Evolutionary conservation across 139 green algal species (phyloP).

Genomic region (Deuterostichococcus epilithicus): DNA sequence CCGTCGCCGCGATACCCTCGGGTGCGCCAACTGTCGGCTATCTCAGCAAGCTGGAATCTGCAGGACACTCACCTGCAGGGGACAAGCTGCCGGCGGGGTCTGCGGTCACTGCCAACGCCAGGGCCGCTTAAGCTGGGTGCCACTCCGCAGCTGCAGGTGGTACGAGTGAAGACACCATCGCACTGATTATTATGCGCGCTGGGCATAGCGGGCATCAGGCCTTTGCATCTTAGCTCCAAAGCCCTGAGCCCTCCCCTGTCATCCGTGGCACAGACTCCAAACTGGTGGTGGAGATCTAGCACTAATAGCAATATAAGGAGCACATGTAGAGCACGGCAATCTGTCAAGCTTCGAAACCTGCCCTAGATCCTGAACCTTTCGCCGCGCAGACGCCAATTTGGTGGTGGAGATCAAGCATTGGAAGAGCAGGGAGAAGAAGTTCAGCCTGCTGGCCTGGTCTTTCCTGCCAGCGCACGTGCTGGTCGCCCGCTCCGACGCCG

Average conservation of each 20-base stretch:
- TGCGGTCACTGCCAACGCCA: neutral
- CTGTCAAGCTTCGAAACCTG: neutral
- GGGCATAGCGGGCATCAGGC: neutral
- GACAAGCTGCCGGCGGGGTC: neutral
- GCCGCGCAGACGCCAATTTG: constrained; percentile 2
- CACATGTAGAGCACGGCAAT: neutral
- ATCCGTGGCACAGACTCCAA: no score
- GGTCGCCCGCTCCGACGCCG: neutral
- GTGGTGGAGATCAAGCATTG: constrained; percentile 44
- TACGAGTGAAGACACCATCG: neutral
- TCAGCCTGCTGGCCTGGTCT: constrained; percentile 36
- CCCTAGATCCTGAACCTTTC: neutral
- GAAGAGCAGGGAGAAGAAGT: constrained; percentile 24
- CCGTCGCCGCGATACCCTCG: constrained; percentile 20
- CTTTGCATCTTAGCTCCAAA: neutral
- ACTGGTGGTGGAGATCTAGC: no score
- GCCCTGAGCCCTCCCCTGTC: neutral
- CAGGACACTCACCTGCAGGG: constrained; percentile 1
- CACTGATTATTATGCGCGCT: neutral
- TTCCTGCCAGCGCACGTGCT: constrained; percentile 4
- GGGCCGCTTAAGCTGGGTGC: neutral
- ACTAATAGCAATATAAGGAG: neutral
- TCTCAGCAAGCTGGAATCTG: no score
- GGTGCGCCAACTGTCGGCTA: constrained; percentile 7
- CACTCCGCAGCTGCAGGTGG: neutral